Evolutionary conservation across 2,329 filamentous ascomycete species (phyloP).

Genomic region (Raffaelea deltoideospora): DNA sequence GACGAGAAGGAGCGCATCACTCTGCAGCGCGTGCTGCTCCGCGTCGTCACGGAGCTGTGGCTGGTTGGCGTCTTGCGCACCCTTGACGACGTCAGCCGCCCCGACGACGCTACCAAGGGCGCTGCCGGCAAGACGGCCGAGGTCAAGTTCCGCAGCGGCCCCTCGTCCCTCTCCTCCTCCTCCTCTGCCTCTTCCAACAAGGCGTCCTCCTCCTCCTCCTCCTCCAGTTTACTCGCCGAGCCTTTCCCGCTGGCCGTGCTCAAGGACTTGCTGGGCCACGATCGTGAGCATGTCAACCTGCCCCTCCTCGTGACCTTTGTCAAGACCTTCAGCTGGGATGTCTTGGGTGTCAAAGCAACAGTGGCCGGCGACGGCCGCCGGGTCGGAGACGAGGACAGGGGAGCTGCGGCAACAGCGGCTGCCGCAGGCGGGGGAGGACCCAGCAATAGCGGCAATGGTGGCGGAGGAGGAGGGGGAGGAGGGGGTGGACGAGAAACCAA

Average conservation of each 20-base stretch:
- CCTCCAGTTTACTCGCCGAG: too few relatives aligned
- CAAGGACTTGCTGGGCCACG: slow-evolving; percentile 87
- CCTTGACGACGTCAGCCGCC: slow-evolving; percentile 49
- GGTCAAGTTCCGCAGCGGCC: slow-evolving; percentile 37
- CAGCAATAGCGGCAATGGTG: slow-evolving; percentile 29
- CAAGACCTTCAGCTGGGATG: slow-evolving; percentile 92
- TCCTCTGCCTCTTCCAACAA: too few relatives aligned
- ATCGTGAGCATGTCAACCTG: slow-evolving; percentile 81
- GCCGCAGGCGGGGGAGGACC: too few relatives aligned
- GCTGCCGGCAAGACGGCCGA: slow-evolving; percentile 47
- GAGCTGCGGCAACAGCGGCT: too few relatives aligned
- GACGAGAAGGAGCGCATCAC: slow-evolving; percentile 89
- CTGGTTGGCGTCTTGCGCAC: slow-evolving; percentile 78
- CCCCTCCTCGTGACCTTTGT: slow-evolving; percentile 89
- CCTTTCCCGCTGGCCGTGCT: slow-evolving; percentile 95
- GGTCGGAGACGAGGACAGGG: slow-evolving; percentile 64
- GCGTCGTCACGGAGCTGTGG: slow-evolving; percentile 93
- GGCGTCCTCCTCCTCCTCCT: slow-evolving; percentile 46
- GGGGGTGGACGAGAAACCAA: neutral
- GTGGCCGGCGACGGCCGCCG: slow-evolving; percentile 68
- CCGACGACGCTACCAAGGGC: slow-evolving; percentile 48
- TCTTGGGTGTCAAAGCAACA: slow-evolving; percentile 62
- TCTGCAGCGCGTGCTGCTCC: slow-evolving; percentile 71
- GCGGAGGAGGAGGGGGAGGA: neutral
- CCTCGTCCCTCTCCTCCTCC: slow-evolving; percentile 45